Evolutionary conservation across 495 filamentous ascomycete genomes (phyloP), one percentile per base, ranked within the genome.

Genomic region (Margaritispora aquatica): DNA sequence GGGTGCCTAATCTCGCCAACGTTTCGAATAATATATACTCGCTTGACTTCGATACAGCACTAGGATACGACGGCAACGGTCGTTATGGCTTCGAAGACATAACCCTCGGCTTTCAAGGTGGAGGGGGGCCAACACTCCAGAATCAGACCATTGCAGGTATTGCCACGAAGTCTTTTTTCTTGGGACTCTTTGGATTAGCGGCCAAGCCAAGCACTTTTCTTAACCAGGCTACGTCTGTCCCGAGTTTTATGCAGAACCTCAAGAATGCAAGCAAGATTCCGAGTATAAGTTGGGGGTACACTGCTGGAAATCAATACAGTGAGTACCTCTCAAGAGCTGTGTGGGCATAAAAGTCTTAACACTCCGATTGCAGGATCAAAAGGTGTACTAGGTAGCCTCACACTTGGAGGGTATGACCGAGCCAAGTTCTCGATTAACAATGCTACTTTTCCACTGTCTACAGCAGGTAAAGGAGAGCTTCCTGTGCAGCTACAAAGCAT

Each of bases 371-470:
- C 38, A 44, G 38, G 38, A 29, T 63, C 77, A 19, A 76, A 75
- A 31, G 66, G 73, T 48, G 77, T 80, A 8, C 71, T 78, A 20
- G 75, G 72, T 21, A 79, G 78, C 51, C 67, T 84, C 4, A 83
- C 79, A 8, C 71, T 84, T 17, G 81, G 80, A 7, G 82, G 82
- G 4, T 82, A 83, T 59, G 82, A 85, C 58, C 55, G 69, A 9
- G 76, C 80, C 0, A 70, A 74, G 38, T 82, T 82, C 63, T 64
- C 66, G 3, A 70, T 75, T 8, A 82, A 80, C 61, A 63, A 75
- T 26, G 51, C 78, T 20, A 72, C 77, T 8, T 77, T 82, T 55
- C 21, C 36, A 4, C 54, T 62, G 19, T 66, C 64, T 21, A 8
- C 22, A 1, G 36, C 34, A 5, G 54, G 56, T 5, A 41, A 51